phyloP scores from a whole-genome alignment of 106 monocot species.

The Vanilla planifolia region DNA sequence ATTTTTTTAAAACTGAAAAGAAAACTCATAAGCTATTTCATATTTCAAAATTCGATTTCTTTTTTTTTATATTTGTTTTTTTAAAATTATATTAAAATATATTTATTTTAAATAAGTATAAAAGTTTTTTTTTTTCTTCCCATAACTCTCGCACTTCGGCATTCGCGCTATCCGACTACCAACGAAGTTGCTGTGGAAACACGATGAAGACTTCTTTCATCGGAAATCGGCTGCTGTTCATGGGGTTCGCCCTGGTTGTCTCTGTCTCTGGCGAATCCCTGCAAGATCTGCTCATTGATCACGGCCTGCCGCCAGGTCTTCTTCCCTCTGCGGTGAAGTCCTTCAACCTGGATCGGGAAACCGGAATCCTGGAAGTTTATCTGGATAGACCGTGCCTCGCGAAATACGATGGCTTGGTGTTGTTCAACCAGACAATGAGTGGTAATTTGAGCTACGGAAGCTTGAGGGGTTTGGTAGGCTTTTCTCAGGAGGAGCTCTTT shows the following conservation, averaged over 20 bases:
- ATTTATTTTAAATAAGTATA: no score
- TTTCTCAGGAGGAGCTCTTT: slow-evolving; percentile 13
- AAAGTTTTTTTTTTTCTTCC: no score
- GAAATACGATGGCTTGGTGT: slow-evolving; percentile 19
- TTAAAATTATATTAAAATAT: no score
- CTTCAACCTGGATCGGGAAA: slow-evolving; percentile 29
- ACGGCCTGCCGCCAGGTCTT: slow-evolving; percentile 57
- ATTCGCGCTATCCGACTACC: no score
- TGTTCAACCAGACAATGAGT: slow-evolving; percentile 5
- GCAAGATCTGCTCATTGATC: slow-evolving; percentile 39
- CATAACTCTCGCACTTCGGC: no score
- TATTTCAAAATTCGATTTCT: no score
- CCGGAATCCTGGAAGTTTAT: slow-evolving; percentile 33
- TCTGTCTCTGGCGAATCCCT: slow-evolving; percentile 4
- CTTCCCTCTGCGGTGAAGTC: slow-evolving; percentile 33
- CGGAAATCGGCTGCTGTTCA: not conserved
- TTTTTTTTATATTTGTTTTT: no score
- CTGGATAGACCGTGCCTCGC: slow-evolving; percentile 44
- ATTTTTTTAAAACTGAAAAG: no score
- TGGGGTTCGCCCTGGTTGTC: not conserved
- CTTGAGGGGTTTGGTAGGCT: slow-evolving; percentile 5
- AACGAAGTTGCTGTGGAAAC: no score
- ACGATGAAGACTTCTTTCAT: not conserved
- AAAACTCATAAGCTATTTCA: no score
- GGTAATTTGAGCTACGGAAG: slow-evolving; percentile 10